Base-by-base conservation (phyloP, 257 asterid genomes). In the Ocimum tenuiflorum region DNA sequence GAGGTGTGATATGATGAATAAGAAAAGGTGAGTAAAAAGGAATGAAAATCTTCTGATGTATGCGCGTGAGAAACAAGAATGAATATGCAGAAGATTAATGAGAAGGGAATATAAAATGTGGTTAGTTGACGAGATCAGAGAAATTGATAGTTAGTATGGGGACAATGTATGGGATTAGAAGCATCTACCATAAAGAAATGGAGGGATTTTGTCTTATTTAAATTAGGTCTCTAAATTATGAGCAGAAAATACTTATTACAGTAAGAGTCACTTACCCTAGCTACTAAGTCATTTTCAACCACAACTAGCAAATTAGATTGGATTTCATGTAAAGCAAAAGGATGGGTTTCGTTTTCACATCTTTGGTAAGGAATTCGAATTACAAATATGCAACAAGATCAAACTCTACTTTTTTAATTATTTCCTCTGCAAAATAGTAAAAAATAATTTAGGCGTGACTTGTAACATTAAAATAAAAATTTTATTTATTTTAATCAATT, bases 121-220 rank as follows among this genome's bases (percentile, higher is more conserved):
- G 48, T 13, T 45, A 36, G 77, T 74, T 69, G 70, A 67, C 46
- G 68, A 33, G 60, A 49, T 73, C 52, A 68, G 74, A 71, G 68
- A 19, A 55, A 53, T 42, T 67, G 71, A 47, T 73, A 66, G 74
- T 43, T 63, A 54, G 62, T 63, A 39, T 67, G 66, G 73, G 67
- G 77, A 68, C 67, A 73, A 35, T 63, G 76, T 62, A 59, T 35
- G 76, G 82, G 80, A 47, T 75, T 67, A 77, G 81, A 75, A 68
- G 74, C 76, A 74, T 74, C 86, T 55, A 17, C 18, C 13, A 60
- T 59, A 6, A 22, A 77, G 24, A 35, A 17, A 63, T 50, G 22
- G 53, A 18, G 31, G 60, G 24, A 27, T 12, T 58, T 62, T n/a
- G n/a, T 9, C 0, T 8, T 45, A 41, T 54, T 52, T 27, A 23